These are phyloP conservation scores for Leccinum disarticulatum DNA, from an alignment of 768 basidiomycete genomes.

Conservation along the genomic window DNA sequence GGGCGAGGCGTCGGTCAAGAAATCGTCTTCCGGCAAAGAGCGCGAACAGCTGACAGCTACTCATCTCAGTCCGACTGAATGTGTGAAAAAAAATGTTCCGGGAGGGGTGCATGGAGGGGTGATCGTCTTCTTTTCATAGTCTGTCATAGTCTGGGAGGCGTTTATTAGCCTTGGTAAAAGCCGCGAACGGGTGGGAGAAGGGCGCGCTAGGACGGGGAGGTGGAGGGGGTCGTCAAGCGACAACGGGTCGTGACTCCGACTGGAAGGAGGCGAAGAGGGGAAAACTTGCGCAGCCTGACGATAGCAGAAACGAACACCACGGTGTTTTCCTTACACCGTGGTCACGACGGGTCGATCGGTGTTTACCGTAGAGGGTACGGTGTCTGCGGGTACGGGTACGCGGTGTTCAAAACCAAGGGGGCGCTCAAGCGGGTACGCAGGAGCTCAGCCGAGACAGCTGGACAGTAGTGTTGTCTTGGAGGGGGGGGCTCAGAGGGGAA, in stretches of 20 bases:
- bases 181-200: conserved; percentile 54
- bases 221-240: conserved; percentile 34
- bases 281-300: no score
- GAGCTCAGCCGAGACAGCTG: no score
- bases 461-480: no score
- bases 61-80: conserved; percentile 16
- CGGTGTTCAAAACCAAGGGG: no score
- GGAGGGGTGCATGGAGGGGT: conserved; percentile 24
- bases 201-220: no score
- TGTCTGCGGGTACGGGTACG: no score
- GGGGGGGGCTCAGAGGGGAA: no score
- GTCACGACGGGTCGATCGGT: no score
- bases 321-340: no score
- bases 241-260: conserved; percentile 28
- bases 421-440: no score
- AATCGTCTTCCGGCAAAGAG: conserved; percentile 29
- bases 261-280: conserved; percentile 39
- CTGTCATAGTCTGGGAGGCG: conserved; percentile 46
- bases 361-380: no score
- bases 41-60: conserved; percentile 9
- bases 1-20: conserved; percentile 10
- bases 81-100: conserved; percentile 21
- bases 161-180: conserved; percentile 49
- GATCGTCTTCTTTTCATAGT: conserved; percentile 42
- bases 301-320: no score